Evolutionary conservation across 441 rosid species (phyloP), one percentile per base, ranked within the genome.

Genomic region (Croton setiger): DNA sequence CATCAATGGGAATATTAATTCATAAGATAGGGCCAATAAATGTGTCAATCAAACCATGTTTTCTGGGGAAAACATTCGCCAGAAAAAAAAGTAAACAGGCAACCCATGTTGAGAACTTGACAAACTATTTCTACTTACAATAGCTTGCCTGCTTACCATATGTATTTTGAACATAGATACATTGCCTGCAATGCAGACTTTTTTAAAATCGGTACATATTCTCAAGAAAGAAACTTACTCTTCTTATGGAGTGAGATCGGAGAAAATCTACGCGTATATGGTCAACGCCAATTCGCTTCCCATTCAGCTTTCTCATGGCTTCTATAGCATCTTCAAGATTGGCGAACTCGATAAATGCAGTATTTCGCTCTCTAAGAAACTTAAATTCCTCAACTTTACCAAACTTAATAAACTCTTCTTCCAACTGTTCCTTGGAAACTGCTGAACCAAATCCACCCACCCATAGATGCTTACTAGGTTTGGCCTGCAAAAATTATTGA

Each of bases 221-320:
- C 66, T 18, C 37, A 43, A 74, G 60, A 59, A 13, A 58, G 37
- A 27, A 60, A 80, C 96, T 88, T 82, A 95, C 99, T 83, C 88
- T 88, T 83, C 81, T 84, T 31, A 84, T 68, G 31, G 83, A 81
- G 39, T 85, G 88, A 51, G 92, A 89, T 12, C 97, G 89, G 62
- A 95, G 87, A 69, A 83, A 95, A 80, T 95, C 99, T 17, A 95
- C 99, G 48, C 96, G 95, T 74, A 95, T 79, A 75, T 78, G 87
- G 9, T 90, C 96, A 63, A 92, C 88, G 58, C 92, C 98, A 39
- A 92, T 74, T 60, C 82, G 87, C 83, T 79, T 89, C 27, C 96
- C 96, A 55, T 87, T 90, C 91, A 95, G 78, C 78, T 67, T 88
- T 83, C 65, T 95, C 85, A 92, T 77, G 15, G 94, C 99, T 75